These are phyloP conservation scores for Cicer bijugum DNA, from an alignment of 306 rosid genomes.

Conservation along the genomic window DNA sequence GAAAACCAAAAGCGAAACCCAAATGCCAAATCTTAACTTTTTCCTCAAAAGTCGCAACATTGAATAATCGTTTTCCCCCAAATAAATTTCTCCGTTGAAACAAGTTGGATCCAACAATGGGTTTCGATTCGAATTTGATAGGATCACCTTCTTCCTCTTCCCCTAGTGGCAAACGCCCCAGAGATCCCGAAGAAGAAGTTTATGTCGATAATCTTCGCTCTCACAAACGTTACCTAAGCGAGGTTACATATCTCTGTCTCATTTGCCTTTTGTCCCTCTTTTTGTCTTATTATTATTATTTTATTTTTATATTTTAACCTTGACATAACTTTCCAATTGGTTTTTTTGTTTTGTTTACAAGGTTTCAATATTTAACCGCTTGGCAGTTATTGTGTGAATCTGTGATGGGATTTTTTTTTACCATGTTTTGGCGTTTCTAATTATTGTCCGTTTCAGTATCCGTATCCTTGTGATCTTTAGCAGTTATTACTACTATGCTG, in stretches of 20 bases:
- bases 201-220: conserved; percentile 93
- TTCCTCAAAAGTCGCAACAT: conserved; percentile 31
- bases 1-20: conserved; percentile 17
- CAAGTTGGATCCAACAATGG: conserved; percentile 54
- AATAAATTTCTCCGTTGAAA: background rate
- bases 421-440: conserved; percentile 9
- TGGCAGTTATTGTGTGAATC: background rate
- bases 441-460: conserved; percentile 15
- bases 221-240: conserved; percentile 97
- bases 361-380: background rate
- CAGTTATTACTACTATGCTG: conserved; percentile 2
- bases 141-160: conserved; percentile 65
- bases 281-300: conserved; percentile 12
- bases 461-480: conserved; percentile 5
- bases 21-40: background rate
- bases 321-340: conserved; percentile 7
- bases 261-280: conserved; percentile 24
- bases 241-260: conserved; percentile 56
- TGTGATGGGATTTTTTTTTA: conserved; percentile 12
- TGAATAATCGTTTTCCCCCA: conserved; percentile 9
- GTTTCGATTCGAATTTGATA: conserved; percentile 70
- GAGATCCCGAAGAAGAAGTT: conserved; percentile 98
- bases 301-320: background rate
- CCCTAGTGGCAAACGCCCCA: conserved; percentile 69
- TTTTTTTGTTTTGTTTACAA: background rate